A percentile compares a stretch with the other conserved stretches of the same genome.
Conservation (phyloP, 192 early-diverging fungal species). For the Entomortierella beljakovae region DNA sequence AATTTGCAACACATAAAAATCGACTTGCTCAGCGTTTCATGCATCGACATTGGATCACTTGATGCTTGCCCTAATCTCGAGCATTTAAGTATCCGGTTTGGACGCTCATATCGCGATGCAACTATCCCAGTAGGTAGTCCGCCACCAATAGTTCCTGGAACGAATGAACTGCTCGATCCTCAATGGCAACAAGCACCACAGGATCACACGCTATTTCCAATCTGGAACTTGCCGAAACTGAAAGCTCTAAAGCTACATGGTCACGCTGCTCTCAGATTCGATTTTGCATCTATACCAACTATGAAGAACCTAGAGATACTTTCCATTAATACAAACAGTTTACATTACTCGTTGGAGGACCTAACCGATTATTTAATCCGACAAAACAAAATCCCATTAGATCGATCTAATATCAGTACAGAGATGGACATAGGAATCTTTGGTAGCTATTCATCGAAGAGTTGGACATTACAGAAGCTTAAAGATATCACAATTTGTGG, state of each 20-base stretch:
- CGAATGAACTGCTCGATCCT: neutral
- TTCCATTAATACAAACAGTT: no score
- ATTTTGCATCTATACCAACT: no score
- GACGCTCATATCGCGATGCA: neutral
- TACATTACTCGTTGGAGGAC: no score
- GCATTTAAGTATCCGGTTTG: neutral
- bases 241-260: no score
- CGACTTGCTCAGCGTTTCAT: neutral
- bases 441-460: no score
- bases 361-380: no score
- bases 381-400: neutral
- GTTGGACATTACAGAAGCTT: constrained; percentile 14
- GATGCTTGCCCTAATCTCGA: constrained; percentile 14
- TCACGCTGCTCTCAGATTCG: no score
- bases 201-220: neutral
- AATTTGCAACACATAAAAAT: neutral
- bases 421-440: no score
- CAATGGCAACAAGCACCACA: neutral
- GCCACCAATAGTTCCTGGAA: neutral
- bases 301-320: no score
- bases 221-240: no score
- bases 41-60: constrained; percentile 12
- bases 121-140: neutral
- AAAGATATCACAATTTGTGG: constrained; percentile 4
- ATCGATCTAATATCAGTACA: no score